These are phyloP conservation scores for Aspergillus chevalieri DNA, from an alignment of 2,329 filamentous ascomycete genomes.

Conservation along the genomic window DNA sequence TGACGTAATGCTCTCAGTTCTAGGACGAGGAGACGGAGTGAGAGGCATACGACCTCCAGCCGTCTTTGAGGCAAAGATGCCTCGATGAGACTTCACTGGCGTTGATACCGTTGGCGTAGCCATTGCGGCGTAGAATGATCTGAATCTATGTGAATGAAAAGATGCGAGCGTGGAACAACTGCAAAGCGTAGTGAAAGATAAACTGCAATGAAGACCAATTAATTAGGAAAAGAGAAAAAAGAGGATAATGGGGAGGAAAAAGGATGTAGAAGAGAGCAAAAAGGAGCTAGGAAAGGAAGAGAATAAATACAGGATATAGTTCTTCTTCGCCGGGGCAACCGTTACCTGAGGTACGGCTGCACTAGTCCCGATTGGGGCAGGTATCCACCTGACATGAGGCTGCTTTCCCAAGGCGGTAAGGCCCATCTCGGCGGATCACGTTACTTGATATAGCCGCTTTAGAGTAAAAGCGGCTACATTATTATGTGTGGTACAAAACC, in stretches of 20 bases:
- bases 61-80: constrained; percentile 84
- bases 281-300: constrained; percentile 14
- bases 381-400: constrained; percentile 38
- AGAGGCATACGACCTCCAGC: constrained; percentile 92
- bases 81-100: constrained; percentile 89
- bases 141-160: neutral
- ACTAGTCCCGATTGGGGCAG: constrained; percentile 39
- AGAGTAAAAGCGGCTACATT: too few species aligned
- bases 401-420: constrained; percentile 11
- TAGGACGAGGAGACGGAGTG: constrained; percentile 76
- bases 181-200: constrained; percentile 14
- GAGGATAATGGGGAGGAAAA: constrained; percentile 14
- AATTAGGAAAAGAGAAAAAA: constrained; percentile 8
- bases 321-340: constrained; percentile 36
- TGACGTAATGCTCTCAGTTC: constrained; percentile 45
- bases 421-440: constrained; percentile 6
- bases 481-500: too few species aligned
- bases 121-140: constrained; percentile 52
- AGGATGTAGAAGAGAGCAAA: constrained; percentile 20
- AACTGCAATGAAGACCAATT: constrained; percentile 5
- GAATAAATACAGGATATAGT: constrained; percentile 35
- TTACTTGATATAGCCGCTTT: neutral
- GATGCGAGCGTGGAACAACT: constrained; percentile 17
- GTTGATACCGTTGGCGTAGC: constrained; percentile 78
- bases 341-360: constrained; percentile 27